Evolutionary conservation across 805 yeast genomes (phyloP).

Genomic region (Scheffersomyces stipitis): DNA sequence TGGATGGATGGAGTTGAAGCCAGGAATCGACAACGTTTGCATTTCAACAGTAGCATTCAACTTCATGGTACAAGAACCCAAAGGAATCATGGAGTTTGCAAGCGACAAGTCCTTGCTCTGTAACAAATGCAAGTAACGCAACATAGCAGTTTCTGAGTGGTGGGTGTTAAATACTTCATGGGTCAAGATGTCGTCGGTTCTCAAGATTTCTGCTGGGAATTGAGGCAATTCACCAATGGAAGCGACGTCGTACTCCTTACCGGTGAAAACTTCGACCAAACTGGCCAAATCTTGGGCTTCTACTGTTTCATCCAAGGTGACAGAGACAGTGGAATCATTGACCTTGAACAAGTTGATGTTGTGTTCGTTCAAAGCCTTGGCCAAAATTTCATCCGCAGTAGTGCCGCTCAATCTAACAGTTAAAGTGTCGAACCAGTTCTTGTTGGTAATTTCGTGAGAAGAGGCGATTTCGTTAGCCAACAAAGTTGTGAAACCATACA

Average conservation of each 20-base stretch:
- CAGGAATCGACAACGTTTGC: conserved; percentile 94
- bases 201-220: conserved; percentile 47
- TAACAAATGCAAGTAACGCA: conserved; percentile 81
- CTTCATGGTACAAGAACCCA: conserved; percentile 98
- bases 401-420: conserved; percentile 56
- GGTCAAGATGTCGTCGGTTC: conserved; percentile 61
- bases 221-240: conserved; percentile 42
- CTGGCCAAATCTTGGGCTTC: conserved; percentile 57
- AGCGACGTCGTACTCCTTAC: conserved; percentile 17
- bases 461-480: conserved; percentile 59
- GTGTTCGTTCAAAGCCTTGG: conserved; percentile 55
- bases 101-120: conserved; percentile 87
- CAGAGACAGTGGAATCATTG: conserved; percentile 57
- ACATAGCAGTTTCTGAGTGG: conserved; percentile 93
- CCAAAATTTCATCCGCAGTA: conserved; percentile 56
- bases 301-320: conserved; percentile 92
- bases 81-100: conserved; percentile 95
- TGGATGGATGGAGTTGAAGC: conserved; percentile 85
- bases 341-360: conserved; percentile 79
- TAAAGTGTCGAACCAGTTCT: conserved; percentile 84
- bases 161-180: conserved; percentile 81
- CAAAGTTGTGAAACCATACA: conserved; percentile 69
- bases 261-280: conserved; percentile 62
- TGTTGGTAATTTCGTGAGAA: conserved; percentile 52
- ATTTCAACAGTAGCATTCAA: conserved; percentile 93